Evolutionary conservation across 371 early-diverging fungal genomes (phyloP).

Genomic region (Actinomortierella ambigua): DNA sequence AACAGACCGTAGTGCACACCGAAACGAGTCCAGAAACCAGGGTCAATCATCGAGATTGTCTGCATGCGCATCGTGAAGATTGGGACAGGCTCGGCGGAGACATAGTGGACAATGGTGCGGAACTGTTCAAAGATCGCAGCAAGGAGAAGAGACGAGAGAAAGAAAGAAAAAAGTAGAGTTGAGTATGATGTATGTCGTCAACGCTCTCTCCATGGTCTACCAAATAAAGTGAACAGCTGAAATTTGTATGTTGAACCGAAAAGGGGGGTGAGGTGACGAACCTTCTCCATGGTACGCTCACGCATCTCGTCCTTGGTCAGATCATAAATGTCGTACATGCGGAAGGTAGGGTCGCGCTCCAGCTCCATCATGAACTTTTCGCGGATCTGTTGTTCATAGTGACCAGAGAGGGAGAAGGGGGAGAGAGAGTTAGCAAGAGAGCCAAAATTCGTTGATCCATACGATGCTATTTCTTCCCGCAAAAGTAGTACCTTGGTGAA

Average conservation of each 20-base stretch:
- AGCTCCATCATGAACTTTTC: slow-evolving; percentile 86
- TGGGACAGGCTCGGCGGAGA: slow-evolving; percentile 76
- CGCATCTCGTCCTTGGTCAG: slow-evolving; percentile 78
- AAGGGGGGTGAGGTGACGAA: slow-evolving; percentile 10
- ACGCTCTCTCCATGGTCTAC: not conserved
- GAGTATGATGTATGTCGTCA: too few species aligned
- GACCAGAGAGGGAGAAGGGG: not conserved
- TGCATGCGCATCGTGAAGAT: slow-evolving; percentile 83
- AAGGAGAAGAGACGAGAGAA: not conserved
- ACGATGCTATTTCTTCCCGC: not conserved
- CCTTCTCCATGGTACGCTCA: slow-evolving; percentile 89
- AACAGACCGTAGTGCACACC: slow-evolving; percentile 94
- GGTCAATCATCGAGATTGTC: slow-evolving; percentile 80
- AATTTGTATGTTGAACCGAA: not conserved
- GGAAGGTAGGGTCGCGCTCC: slow-evolving; percentile 88
- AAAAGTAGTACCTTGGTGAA: slow-evolving; percentile 54
- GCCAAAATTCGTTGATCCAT: too few species aligned
- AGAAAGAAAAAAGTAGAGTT: not conserved
- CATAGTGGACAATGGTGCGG: slow-evolving; percentile 73
- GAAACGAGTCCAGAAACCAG: slow-evolving; percentile 91
- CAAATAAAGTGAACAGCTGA: not conserved
- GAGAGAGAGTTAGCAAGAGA: not conserved
- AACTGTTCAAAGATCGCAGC: too few species aligned
- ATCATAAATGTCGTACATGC: slow-evolving; percentile 82
- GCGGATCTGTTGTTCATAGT: slow-evolving; percentile 54